A percentile compares a stretch with the other conserved stretches of the same genome.
phyloP scores from a whole-genome alignment of 495 filamentous ascomycete species.

The Bacidia rubella region DNA sequence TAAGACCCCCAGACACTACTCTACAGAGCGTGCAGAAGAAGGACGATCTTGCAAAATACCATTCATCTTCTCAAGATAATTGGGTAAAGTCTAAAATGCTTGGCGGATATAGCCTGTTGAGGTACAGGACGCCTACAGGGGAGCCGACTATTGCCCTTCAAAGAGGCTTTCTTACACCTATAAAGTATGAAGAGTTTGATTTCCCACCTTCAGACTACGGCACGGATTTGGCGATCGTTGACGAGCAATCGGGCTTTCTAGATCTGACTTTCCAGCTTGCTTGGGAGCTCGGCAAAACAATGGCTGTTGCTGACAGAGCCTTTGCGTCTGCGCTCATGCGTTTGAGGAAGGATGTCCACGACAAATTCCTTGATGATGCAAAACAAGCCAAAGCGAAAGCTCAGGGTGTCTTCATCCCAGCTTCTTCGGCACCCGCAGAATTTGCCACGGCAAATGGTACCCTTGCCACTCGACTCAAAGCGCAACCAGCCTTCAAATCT shows the following conservation, averaged over 20 bases:
- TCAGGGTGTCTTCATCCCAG: not conserved
- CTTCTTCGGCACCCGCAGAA: not conserved
- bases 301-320: not conserved
- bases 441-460: not conserved
- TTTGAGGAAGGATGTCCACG: not conserved
- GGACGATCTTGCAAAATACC: not conserved
- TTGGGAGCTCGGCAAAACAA: not conserved
- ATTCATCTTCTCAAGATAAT: not conserved
- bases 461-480: not conserved
- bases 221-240: not conserved
- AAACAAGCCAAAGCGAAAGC: not conserved
- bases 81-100: not conserved
- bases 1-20: not conserved
- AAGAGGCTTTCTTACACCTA: not conserved
- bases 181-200: not conserved
- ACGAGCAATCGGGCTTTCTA: not conserved
- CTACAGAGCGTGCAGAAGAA: not conserved
- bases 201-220: not conserved
- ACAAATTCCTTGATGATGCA: not conserved
- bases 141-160: not conserved
- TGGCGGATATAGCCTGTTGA: not conserved
- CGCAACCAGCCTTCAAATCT: not conserved
- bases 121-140: not conserved
- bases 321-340: not conserved
- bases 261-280: not conserved